Base-by-base conservation (phyloP, 73 alveolate genomes). In the Paramecium sexaurelia region DNA sequence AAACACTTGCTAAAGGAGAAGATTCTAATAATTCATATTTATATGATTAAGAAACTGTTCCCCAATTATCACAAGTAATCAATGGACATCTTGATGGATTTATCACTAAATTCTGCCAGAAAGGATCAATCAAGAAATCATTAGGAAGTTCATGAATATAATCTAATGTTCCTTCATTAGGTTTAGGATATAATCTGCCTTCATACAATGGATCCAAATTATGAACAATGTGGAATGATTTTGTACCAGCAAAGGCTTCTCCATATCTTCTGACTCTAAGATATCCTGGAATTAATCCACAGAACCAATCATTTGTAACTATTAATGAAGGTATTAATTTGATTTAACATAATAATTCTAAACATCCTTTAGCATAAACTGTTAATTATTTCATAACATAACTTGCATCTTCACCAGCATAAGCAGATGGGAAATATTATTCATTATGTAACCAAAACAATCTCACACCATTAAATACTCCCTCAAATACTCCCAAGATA, bases 71-170 rank as follows among this genome's bases (percentile, higher is more conserved):
- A 56, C 99, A 92, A 78, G 95, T 92, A 95, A 98, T 94, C 43
- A 98, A 75, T 10, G 99, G 99, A 69, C 99, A 97, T 91, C 99
- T 91, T 6, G 99, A 96, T 27, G 99, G 99, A 90, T 98, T 98
- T n/a, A 98, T 95, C 2, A 98, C 95, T 39, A 69, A 75, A 37
- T 75, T 91, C 35, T 93, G 94, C 99, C 99, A 98, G 71, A 67
- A 86, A 4, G 99, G 99, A 85, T 98, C 99, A 47, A 98, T 97
- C 15, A 98, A 92, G 98, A 97, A 98, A 82, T 97, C 95, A 55
- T 96, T 86, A 40, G 98, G 98, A 22, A 98, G 94, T 83, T 95
- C 95, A 92, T 98, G 99, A 89, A 98, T 96, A 82, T 84, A 84
- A 27, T 92, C 96, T 24, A 98, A 86, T 61, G 93, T 95, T 32